Conservation (phyloP, 768 basidiomycete genomes). For the Auricularia heimuer region DNA sequence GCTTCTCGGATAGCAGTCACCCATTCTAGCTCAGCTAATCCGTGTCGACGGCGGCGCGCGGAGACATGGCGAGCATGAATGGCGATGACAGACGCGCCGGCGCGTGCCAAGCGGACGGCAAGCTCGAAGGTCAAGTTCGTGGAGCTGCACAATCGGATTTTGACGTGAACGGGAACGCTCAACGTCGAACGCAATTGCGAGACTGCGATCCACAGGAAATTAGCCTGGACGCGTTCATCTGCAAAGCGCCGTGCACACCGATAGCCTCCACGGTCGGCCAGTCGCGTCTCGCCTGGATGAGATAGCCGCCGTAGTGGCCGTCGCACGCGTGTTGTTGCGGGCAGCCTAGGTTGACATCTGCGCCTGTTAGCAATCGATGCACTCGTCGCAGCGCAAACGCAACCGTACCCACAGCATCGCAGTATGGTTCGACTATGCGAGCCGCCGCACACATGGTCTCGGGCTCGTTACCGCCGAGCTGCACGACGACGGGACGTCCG, state of each 20-base stretch:
- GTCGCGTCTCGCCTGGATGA: slow-evolving; percentile 54
- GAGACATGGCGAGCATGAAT: slow-evolving; percentile 69
- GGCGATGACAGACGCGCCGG: slow-evolving; percentile 61
- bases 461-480: slow-evolving; percentile 66
- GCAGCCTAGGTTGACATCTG: slow-evolving; percentile 76
- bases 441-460: slow-evolving; percentile 51
- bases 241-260: slow-evolving; percentile 29
- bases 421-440: slow-evolving; percentile 44
- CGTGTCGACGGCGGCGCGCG: slow-evolving; percentile 57
- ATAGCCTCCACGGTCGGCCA: slow-evolving; percentile 60
- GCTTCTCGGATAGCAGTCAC: slow-evolving; percentile 42
- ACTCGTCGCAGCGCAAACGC: neutral
- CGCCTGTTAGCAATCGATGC: neutral
- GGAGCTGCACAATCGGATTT: slow-evolving; percentile 35
- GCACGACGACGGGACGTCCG: slow-evolving; percentile 49
- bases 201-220: slow-evolving; percentile 31
- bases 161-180: slow-evolving; percentile 56
- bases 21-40: slow-evolving; percentile 55
- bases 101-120: slow-evolving; percentile 47
- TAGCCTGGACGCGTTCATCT: neutral
- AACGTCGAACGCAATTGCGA: slow-evolving; percentile 55
- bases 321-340: slow-evolving; percentile 61
- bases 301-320: slow-evolving; percentile 64
- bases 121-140: slow-evolving; percentile 43
- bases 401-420: slow-evolving; percentile 57